Evolutionary conservation across 2,329 filamentous ascomycete species (phyloP), one percentile per base, ranked within the genome.

Genomic region (Cryphonectria naterciae): DNA sequence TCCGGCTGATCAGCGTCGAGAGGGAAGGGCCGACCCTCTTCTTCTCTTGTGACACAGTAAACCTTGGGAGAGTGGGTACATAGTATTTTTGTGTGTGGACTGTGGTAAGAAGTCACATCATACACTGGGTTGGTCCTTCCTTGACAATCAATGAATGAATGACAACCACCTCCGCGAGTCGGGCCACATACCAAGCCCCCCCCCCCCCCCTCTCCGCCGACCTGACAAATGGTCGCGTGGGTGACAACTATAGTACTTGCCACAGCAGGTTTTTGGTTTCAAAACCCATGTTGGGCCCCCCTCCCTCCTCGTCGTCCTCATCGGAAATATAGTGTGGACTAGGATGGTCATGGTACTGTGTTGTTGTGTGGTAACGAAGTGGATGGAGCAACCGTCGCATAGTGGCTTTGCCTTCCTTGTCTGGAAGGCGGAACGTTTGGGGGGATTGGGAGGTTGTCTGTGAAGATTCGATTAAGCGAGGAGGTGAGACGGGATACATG

Each of bases 401-500:
- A 46, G 19, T 52, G 25, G 15, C 41, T 65, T 65, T 43, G 39
- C 41, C 22, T 49, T n/a, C 61, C 63, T 17, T 49, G 63, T 65
- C 25, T 22, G 63, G 39, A 49, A 35, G 39, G 63, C 41, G 41
- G 63, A 39, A 13, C 37, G 8, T 37, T 37, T 37, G 15, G 28
- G 39, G 41, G 5, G 10, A 6, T n/a, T n/a, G 62, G 43, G 10
- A 10, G 39, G 63, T 52, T 11, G 63, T 52, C 63, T 19, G 13
- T 7, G 7, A 11, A 13, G n/a, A 65, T 65, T 46, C 63, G 28
- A 65, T 65, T 65, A 65, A n/a, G 17, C 41, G 63, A 52, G 39
- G 43, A n/a, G 11, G 15, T 19, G 6, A 13, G 41, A 7, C 19
- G 17, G 28, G 28, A 41, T 17, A 32, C 25, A 49, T 65, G 41